Conservation (phyloP, 2,329 filamentous ascomycete species). For the Aspergillus ustus region DNA sequence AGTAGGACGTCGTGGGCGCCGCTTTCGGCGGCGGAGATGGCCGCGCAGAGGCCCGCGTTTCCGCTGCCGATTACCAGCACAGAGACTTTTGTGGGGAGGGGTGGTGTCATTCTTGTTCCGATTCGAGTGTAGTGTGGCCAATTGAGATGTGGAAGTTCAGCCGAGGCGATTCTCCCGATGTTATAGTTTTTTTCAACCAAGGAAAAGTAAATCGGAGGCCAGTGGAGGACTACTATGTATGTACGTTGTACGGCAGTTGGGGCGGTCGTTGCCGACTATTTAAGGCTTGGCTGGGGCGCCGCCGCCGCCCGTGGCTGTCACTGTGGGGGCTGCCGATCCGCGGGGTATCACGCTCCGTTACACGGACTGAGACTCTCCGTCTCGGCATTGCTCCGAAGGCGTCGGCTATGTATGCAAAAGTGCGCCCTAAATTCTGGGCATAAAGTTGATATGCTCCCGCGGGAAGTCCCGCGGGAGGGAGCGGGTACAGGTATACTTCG, state of each 20-base stretch:
- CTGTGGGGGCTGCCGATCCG: background rate
- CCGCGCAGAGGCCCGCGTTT: conserved; percentile 67
- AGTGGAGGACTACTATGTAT: background rate
- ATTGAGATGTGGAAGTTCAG: too few species aligned
- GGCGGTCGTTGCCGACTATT: background rate
- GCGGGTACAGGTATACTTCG: background rate
- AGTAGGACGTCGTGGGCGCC: conserved; percentile 50
- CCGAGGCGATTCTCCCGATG: too few species aligned
- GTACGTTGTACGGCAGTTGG: background rate
- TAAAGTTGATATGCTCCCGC: background rate
- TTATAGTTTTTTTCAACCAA: too few species aligned
- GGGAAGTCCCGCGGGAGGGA: background rate
- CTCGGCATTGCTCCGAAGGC: background rate
- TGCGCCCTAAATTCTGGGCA: background rate
- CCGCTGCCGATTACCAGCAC: conserved; percentile 64
- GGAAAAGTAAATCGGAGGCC: background rate
- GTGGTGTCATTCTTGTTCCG: background rate
- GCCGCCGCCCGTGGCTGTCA: background rate
- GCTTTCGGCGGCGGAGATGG: conserved; percentile 55
- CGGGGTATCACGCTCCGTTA: background rate
- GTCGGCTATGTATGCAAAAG: background rate
- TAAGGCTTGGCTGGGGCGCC: background rate
- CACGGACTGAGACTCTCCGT: background rate
- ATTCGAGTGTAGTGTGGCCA: too few species aligned
- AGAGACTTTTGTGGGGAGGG: conserved; percentile 18